phyloP scores from a whole-genome alignment of 176 grass and related monocot species.

The Ensete ventricosum region DNA sequence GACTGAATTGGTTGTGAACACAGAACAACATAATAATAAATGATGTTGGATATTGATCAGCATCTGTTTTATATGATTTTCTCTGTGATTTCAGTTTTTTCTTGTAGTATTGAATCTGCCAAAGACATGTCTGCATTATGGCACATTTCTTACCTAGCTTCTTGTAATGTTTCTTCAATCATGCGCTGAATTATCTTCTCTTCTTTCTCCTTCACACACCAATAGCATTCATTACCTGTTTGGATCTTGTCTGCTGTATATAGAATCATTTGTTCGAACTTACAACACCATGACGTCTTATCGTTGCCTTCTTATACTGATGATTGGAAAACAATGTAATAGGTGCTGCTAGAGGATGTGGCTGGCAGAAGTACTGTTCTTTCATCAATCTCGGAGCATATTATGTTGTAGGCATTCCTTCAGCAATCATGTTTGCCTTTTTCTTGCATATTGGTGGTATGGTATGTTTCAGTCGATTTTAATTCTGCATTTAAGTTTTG shows the following conservation, averaged over 20 bases:
- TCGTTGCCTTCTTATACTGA: background rate
- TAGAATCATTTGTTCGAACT: background rate
- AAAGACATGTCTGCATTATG: too few relatives aligned
- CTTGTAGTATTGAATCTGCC: too few relatives aligned
- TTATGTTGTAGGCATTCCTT: conserved; percentile 67
- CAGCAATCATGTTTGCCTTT: conserved; percentile 69
- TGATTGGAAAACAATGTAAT: background rate
- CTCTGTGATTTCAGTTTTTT: too few relatives aligned
- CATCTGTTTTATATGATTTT: too few relatives aligned
- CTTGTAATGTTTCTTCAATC: too few relatives aligned
- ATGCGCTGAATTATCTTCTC: too few relatives aligned
- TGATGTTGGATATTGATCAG: too few relatives aligned
- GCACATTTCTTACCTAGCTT: too few relatives aligned
- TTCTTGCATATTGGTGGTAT: conserved; percentile 59
- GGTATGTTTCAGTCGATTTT: conserved; percentile 24
- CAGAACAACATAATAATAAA: too few relatives aligned
- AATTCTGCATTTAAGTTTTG: background rate
- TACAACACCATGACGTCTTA: background rate
- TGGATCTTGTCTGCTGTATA: background rate
- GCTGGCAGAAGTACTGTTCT: conserved; percentile 81
- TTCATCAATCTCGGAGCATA: conserved; percentile 76
- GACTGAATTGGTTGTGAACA: too few relatives aligned
- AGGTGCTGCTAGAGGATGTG: conserved; percentile 86
- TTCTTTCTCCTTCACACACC: too few relatives aligned
- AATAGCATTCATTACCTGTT: too few relatives aligned